Evolutionary conservation across 2,329 filamentous ascomycete species (phyloP).

Genomic region (Microthyrium microscopicum): DNA sequence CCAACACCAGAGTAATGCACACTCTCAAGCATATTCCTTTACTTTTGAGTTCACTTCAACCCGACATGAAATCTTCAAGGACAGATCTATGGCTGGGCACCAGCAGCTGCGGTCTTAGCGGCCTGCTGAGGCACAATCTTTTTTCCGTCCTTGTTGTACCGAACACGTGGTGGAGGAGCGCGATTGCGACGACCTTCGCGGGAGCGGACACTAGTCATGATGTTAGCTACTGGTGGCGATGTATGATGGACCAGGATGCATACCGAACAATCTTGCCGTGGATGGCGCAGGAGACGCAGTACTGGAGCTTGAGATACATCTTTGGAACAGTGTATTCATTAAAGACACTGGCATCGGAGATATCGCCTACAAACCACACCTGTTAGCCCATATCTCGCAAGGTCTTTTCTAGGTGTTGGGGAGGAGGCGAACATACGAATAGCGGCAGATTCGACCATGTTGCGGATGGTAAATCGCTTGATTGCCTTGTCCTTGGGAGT

Average conservation of each 20-base stretch:
- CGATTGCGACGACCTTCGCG: conserved; percentile 96
- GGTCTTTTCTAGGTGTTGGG: background rate
- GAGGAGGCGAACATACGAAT: conserved; percentile 61
- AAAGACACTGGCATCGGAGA: conserved; percentile 99
- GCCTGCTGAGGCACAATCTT: conserved; percentile 84
- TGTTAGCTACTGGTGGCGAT: background rate
- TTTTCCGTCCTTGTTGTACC: conserved; percentile 99
- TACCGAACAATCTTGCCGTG: conserved; percentile 99
- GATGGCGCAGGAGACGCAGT: conserved; percentile 99
- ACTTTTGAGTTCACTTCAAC: too few species aligned
- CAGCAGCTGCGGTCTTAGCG: conserved; percentile 40
- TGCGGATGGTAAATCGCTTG: conserved; percentile 99
- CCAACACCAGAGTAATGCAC: too few species aligned
- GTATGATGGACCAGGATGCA: conserved; percentile 26
- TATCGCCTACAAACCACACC: conserved; percentile 64
- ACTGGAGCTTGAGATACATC: conserved; percentile 99
- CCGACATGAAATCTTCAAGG: too few species aligned
- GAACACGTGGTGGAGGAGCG: conserved; percentile 88
- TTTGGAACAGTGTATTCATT: conserved; percentile 98
- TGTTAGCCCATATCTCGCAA: background rate
- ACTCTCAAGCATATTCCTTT: too few species aligned
- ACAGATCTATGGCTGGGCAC: too few species aligned
- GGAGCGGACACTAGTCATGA: conserved; percentile 75
- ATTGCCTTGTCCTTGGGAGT: conserved; percentile 99
- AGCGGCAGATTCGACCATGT: conserved; percentile 99